These are phyloP conservation scores for Asterella californica DNA, from an alignment of 225 moss, liverwort and hornwort species.

Conservation along the genomic window DNA sequence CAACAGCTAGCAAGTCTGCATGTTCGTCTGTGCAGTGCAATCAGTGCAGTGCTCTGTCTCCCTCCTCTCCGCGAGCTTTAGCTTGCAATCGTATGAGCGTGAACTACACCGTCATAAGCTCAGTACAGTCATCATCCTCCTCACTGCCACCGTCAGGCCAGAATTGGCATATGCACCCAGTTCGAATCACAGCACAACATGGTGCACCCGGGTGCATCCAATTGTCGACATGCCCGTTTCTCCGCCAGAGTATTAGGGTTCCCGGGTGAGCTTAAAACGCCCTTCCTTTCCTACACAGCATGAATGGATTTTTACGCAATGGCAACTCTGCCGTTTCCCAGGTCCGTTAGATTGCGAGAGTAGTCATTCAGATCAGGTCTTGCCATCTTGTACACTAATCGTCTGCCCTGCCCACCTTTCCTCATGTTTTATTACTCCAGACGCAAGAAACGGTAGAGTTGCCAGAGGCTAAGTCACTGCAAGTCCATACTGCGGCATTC, in stretches of 20 bases:
- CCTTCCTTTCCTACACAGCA: constrained; percentile 3
- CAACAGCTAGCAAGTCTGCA: constrained; percentile 7
- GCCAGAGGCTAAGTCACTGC: not conserved
- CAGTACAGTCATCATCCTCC: not conserved
- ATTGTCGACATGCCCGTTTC: constrained; percentile 15
- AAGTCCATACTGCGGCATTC: not conserved
- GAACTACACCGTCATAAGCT: not conserved
- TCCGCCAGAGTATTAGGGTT: not conserved
- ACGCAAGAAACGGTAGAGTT: not conserved
- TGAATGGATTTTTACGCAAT: not conserved
- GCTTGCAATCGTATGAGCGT: not conserved
- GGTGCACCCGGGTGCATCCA: not conserved
- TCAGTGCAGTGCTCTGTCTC: constrained; percentile 1
- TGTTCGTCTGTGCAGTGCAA: not conserved
- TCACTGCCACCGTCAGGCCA: constrained; percentile 1
- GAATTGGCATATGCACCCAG: constrained; percentile 1
- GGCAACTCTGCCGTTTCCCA: not conserved
- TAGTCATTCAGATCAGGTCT: not conserved
- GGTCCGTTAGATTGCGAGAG: not conserved
- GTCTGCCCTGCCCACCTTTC: not conserved
- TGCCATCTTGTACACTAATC: not conserved
- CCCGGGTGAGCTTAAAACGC: not conserved
- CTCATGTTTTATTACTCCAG: not conserved
- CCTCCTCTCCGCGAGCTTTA: not conserved
- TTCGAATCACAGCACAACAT: not conserved